Base-by-base conservation (phyloP, 2,329 filamentous ascomycete genomes). In the Trichophaea hybrida region DNA sequence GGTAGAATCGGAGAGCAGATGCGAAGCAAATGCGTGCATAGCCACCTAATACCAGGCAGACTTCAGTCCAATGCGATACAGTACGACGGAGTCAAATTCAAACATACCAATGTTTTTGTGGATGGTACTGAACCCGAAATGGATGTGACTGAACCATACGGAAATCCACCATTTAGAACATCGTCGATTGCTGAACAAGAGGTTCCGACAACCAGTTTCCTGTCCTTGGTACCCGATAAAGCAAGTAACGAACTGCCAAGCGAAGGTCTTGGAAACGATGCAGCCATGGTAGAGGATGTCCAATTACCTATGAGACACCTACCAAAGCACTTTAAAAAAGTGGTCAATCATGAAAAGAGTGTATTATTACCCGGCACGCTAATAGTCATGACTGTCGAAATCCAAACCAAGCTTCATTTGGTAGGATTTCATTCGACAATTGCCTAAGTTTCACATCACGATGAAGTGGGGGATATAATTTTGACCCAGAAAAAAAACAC, bases 11-110 rank as follows among this genome's bases (percentile, higher is more conserved):
- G 35, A 56, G 33, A 66, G 13, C 8, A 66, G 46, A 46, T 66
- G 59, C 4, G 62, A 63, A 17, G 56, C 37, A 24, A 60, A 55
- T 10, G 59, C 51, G 15, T 65, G 63, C 61, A 65, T 61, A 32
- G 62, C 61, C 50, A 64, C 40, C 61, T 63, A 37, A 40, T 58
- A 17, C 24, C 32, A 52, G 38, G 31, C 13, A 32, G 13, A 5
- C 13, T 13, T 32, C n/a, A 51, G 15, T 17, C 12, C 31, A 51
- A 1, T 13, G 15, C 31, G 31, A 24, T 24, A 51, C n/a, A 32
- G 48, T 51, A 24, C 5, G 31, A 24, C 7, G 48, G n/a, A 24
- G 15, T 51, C 31, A 51, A 24, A 24, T 24, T 15, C 31, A 6
- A 24, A 24, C 24, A 24, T 32, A 51, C 51, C 51, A 54, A 15